A percentile compares a stretch with the other conserved stretches of the same genome.
Conservation (phyloP, 2,329 filamentous ascomycete genomes). For the Trichoderma sp. region DNA sequence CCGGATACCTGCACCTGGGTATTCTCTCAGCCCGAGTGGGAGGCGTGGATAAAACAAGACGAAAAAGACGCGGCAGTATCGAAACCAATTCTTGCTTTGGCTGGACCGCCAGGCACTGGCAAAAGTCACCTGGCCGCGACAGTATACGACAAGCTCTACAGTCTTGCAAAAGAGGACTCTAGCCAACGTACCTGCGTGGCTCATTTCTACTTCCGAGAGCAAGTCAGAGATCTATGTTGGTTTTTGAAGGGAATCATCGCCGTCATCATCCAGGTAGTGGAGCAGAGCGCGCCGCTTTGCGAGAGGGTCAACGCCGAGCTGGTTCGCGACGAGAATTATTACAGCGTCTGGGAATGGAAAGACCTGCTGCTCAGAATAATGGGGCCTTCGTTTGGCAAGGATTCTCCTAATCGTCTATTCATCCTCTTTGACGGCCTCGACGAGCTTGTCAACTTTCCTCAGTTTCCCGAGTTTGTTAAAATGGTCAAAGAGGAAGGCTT, state of each 20-base stretch:
- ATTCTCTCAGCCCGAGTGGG: conserved; percentile 33
- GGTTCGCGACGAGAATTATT: conserved; percentile 30
- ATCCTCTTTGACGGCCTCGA: conserved; percentile 40
- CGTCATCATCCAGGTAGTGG: conserved; percentile 36
- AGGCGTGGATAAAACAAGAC: conserved; percentile 32
- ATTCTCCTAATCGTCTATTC: conserved; percentile 31
- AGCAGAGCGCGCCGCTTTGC: conserved; percentile 35
- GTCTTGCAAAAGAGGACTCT: conserved; percentile 26
- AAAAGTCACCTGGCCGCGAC: conserved; percentile 38
- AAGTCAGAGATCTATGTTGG: conserved; percentile 31
- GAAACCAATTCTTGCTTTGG: conserved; percentile 34
- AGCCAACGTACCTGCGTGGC: conserved; percentile 30
- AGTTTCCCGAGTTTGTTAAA: conserved; percentile 29
- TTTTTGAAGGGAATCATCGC: conserved; percentile 34
- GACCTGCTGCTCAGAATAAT: conserved; percentile 32
- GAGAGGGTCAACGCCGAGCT: conserved; percentile 36
- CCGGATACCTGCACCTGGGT: conserved; percentile 38
- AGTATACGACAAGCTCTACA: conserved; percentile 29
- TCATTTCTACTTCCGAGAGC: conserved; percentile 44
- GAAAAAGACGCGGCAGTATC: not conserved
- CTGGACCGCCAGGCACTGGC: conserved; percentile 36
- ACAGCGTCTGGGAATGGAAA: conserved; percentile 27
- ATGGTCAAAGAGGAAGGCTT: conserved; percentile 32
- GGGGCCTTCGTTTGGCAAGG: conserved; percentile 29
- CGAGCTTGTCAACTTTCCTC: conserved; percentile 30